A percentile compares a stretch with the other conserved stretches of the same genome.
These are phyloP conservation scores for Lasiodiplodia theobromae DNA, from an alignment of 2,329 filamentous ascomycete genomes.

Conservation along the genomic window DNA sequence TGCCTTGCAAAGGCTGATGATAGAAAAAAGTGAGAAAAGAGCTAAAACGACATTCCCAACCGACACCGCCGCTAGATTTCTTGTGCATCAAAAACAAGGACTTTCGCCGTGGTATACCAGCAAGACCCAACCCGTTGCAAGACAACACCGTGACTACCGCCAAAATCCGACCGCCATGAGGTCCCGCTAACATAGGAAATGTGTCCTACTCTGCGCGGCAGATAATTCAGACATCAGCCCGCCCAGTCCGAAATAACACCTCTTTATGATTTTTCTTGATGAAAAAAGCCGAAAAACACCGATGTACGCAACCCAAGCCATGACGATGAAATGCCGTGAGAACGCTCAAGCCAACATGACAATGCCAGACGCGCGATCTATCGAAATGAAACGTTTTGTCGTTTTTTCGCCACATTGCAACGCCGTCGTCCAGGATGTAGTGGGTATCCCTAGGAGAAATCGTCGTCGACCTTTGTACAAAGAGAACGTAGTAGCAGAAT, in stretches of 20 bases:
- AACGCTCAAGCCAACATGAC: constrained; percentile 41
- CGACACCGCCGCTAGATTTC: constrained; percentile 47
- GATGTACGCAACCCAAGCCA: constrained; percentile 38
- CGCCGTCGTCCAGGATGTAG: constrained; percentile 48
- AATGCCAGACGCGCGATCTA: constrained; percentile 43
- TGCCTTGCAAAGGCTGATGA: constrained; percentile 13
- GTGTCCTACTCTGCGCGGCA: constrained; percentile 37
- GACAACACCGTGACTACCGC: constrained; percentile 30
- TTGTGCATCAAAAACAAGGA: constrained; percentile 37
- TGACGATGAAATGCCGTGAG: constrained; percentile 34
- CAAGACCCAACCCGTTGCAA: constrained; percentile 32
- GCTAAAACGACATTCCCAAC: constrained; percentile 33
- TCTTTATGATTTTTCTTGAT: constrained; percentile 31
- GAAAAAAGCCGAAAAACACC: constrained; percentile 32
- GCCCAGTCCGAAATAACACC: constrained; percentile 30
- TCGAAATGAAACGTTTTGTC: constrained; percentile 33
- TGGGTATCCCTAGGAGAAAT: constrained; percentile 48
- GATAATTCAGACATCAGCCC: constrained; percentile 24
- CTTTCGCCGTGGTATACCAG: constrained; percentile 51
- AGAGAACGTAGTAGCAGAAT: constrained; percentile 44
- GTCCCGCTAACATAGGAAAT: constrained; percentile 49
- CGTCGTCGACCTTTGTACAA: constrained; percentile 52
- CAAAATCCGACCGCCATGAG: constrained; percentile 26
- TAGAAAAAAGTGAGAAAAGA: constrained; percentile 23
- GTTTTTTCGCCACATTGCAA: constrained; percentile 46